These are phyloP conservation scores for Takakia lepidozioides DNA, from an alignment of 225 moss, liverwort and hornwort genomes.

Conservation along the genomic window DNA sequence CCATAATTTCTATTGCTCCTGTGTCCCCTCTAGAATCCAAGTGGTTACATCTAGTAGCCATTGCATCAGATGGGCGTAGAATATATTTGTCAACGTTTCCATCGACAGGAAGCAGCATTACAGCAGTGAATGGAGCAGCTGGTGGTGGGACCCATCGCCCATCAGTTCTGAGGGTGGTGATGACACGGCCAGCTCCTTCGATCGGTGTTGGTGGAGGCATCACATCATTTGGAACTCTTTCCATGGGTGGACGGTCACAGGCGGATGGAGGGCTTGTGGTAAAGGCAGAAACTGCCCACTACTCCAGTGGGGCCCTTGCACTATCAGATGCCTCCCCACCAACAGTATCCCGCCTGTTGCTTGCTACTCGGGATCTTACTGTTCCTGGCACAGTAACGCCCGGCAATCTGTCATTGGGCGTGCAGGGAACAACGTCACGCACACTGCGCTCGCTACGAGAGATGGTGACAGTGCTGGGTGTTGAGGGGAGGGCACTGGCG, in stretches of 20 bases:
- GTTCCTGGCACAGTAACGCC: conserved; percentile 31
- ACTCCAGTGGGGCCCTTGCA: conserved; percentile 79
- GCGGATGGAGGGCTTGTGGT: conserved; percentile 70
- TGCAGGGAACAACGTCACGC: conserved; percentile 46
- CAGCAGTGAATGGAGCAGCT: conserved; percentile 32
- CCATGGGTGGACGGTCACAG: conserved; percentile 54
- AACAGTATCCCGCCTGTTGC: conserved; percentile 61
- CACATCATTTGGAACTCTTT: conserved; percentile 34
- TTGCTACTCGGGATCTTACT: conserved; percentile 79
- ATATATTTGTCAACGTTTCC: conserved; percentile 89
- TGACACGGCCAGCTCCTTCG: conserved; percentile 90
- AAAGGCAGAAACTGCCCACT: conserved; percentile 88
- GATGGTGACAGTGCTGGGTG: conserved; percentile 72
- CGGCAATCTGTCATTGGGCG: conserved; percentile 35
- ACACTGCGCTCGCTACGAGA: conserved; percentile 76
- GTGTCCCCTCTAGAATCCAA: conserved; percentile 83
- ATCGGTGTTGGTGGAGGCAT: conserved; percentile 51
- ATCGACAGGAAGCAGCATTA: conserved; percentile 54
- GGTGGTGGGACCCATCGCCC: conserved; percentile 65
- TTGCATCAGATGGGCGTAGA: conserved; percentile 90
- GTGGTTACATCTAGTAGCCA: conserved; percentile 91
- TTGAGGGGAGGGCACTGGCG: conserved; percentile 90
- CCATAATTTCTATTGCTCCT: conserved; percentile 78
- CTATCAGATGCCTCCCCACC: conserved; percentile 88
- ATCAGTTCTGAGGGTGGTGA: conserved; percentile 84